Percentiles rank a stretch among this genome's conserved stretches.
Conservation (phyloP, 1,139 yeast species). For the Scheffersomyces lignicola region DNA sequence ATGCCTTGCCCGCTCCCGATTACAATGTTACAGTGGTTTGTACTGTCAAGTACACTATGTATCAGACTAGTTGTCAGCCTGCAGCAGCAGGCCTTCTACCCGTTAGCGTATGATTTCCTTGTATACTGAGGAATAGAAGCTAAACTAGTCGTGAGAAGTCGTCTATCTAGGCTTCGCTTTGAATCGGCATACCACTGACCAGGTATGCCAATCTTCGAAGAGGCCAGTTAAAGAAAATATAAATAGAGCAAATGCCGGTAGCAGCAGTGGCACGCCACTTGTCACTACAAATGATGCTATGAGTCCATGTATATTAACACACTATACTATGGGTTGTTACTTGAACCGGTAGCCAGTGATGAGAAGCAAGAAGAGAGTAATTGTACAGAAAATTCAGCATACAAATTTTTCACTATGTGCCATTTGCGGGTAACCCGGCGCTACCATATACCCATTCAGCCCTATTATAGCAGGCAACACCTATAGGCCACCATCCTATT, state of each 20-base stretch:
- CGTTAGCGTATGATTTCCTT: slow-evolving; percentile 15
- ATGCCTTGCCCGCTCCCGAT: too few species aligned
- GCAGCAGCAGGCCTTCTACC: slow-evolving; percentile 17
- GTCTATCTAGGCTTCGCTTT: slow-evolving; percentile 64
- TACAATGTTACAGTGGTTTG: too few species aligned
- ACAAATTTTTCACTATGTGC: slow-evolving; percentile 1
- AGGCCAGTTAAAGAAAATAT: slow-evolving; percentile 50
- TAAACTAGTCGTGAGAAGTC: slow-evolving; percentile 25
- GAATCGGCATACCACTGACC: slow-evolving; percentile 60
- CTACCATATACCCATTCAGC: neutral
- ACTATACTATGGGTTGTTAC: too few species aligned
- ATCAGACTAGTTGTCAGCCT: slow-evolving; percentile 28
- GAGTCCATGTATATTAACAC: too few species aligned
- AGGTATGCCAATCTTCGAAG: slow-evolving; percentile 69
- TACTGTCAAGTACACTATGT: too few species aligned
- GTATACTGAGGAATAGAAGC: slow-evolving; percentile 21
- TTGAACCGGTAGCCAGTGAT: too few species aligned
- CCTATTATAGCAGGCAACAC: neutral
- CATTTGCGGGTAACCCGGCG: slow-evolving; percentile 3
- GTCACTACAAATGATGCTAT: too few species aligned
- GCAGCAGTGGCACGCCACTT: too few species aligned
- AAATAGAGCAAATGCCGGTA: too few species aligned
- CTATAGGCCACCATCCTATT: too few species aligned
- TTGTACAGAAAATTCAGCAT: neutral
- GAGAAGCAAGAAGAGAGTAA: neutral